These are phyloP conservation scores for Didymella keratinophila DNA, from an alignment of 2,329 filamentous ascomycete species.

Conservation along the genomic window DNA sequence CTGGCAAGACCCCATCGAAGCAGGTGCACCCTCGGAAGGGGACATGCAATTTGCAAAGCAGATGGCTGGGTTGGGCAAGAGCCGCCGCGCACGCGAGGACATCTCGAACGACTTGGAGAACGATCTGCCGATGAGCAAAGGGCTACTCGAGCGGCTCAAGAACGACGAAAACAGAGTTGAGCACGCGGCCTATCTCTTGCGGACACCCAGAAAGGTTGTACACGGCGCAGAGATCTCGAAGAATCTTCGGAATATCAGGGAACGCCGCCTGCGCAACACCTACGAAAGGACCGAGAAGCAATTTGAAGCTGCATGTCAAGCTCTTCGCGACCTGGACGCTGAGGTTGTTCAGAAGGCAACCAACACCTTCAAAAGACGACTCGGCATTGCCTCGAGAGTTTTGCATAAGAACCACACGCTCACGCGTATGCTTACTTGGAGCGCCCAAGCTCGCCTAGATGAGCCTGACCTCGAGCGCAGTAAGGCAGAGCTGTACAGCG, in stretches of 20 bases:
- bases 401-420: conserved; percentile 40
- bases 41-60: conserved; percentile 33
- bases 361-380: conserved; percentile 31
- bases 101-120: conserved; percentile 36
- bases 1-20: conserved; percentile 44
- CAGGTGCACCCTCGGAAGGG: conserved; percentile 32
- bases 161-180: conserved; percentile 33
- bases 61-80: conserved; percentile 30
- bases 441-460: conserved; percentile 40
- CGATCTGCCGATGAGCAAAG: conserved; percentile 38
- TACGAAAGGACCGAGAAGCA: conserved; percentile 32
- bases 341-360: conserved; percentile 15
- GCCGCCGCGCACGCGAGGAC: conserved; percentile 32
- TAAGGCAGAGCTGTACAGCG: conserved; percentile 28
- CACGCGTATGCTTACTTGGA: conserved; percentile 40
- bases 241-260: conserved; percentile 8
- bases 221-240: conserved; percentile 9
- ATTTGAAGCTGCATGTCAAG: conserved; percentile 26
- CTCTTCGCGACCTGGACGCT: conserved; percentile 22
- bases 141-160: conserved; percentile 36
- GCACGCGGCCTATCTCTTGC: conserved; percentile 12
- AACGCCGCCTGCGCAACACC: conserved; percentile 23
- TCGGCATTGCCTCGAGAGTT: conserved; percentile 34
- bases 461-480: conserved; percentile 23
- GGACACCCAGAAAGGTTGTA: conserved; percentile 3